Evolutionary conservation across 495 filamentous ascomycete genomes (phyloP), one percentile per base, ranked within the genome.

Genomic region (Hyaloscypha finlandica): DNA sequence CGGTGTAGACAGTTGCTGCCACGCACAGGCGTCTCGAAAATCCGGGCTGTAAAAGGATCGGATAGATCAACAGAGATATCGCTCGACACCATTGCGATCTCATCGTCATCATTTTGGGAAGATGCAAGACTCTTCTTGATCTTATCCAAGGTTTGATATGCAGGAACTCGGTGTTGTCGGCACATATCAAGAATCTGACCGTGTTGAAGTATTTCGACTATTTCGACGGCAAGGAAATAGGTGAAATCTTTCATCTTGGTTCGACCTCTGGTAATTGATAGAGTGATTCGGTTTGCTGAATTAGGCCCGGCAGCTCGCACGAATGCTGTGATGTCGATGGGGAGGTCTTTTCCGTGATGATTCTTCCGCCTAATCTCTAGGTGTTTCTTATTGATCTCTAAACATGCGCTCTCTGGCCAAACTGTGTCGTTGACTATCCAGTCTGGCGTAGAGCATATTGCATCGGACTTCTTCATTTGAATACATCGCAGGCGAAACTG

Each of bases 21-120:
- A 20, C 93, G 88, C 8, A 85, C 91, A 4, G 93, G 93, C 0
- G 84, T 78, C 3, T 84, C 78, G 73, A 90, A 93, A n/a, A 96
- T 85, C 4, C 76, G 77, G 0, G 86, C 81, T 58, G 81, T 88
- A 75, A 91, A 93, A 0, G 93, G 92, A 73, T 96, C 92, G 11
- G 89, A 81, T 3, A 97, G 82, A 64, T 88, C 84, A 68, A 97
- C 85, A 29, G 82, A 84, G n/a, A 95, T 72, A 66, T 84, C 83
- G 56, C 84, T 82, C 14, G 85, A 81, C 5, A 88, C 78, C 52
- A 95, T 81, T 9, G 83, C 75, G 35, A 97, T 66, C 5, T 93
- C 91, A 59, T 94, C 90, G 72, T 93, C 86, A 53, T 81, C 80
- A 52, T 73, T 63, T 30, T 69, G 54, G 35, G 60, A 22, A 1